Evolutionary conservation across 2,329 filamentous ascomycete genomes (phyloP), one percentile per base, ranked within the genome.

Genomic region (Penicillium sumatraense): DNA sequence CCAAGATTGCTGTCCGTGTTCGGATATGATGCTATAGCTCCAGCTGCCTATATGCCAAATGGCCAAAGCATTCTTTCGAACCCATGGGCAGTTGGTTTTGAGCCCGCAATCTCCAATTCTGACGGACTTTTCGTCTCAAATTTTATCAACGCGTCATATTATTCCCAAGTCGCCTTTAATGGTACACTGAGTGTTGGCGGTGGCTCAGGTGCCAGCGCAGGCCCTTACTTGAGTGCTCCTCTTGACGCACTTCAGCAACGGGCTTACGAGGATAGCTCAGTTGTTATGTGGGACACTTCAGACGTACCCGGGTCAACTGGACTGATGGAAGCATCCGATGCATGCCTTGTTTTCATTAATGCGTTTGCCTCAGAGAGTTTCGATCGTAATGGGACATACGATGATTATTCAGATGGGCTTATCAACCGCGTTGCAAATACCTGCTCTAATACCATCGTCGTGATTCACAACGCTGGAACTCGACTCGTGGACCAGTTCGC

Each of bases 401-500:
- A 70, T 5, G 58, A 58, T 24, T 64, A 65, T 29, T 64, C 60
- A 8, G 58, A 64, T 27, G 47, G 18, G 3, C 51, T 61, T 14
- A 57, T 97, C 72, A 81, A 88, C 73, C 91, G 88, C 40, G 90
- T 96, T 11, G 87, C 91, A 1, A 80, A 86, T 4, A 69, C 84
- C 49, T 92, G 88, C 79, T 85, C 87, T 75, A 96, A 96, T 81
- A 96, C 91, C 7, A 89, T 96, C 56, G 90, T 96, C n/a, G 85
- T 96, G 50, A 87, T 97, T 53, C 93, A 97, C 77, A 90, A 89
- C 1, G 84, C 87, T 6, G 93, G 93, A 0, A 86, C 91, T 1
- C 89, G 93, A 3, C 76, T 95, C 1, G 76, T 96, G 11, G 85
- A 86, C 11, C 84, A 89, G 24, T 79, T 76, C 68, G 68, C 72